Percentiles rank a stretch among this genome's conserved stretches.
Conservation (phyloP, 1,139 yeast genomes). For the Candida pseudoviswanathii region DNA sequence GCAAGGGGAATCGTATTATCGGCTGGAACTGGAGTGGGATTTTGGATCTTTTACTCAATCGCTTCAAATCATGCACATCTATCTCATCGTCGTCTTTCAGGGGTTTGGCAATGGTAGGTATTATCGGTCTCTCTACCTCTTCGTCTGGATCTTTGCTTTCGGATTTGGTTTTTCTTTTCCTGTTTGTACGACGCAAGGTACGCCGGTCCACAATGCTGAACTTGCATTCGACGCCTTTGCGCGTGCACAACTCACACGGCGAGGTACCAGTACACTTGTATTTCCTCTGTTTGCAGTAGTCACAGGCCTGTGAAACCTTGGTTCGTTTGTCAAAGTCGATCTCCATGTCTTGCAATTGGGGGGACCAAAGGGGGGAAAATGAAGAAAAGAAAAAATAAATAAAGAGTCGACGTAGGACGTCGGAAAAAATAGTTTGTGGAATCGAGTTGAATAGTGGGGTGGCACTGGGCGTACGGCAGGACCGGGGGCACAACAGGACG, state of each 20-base stretch:
- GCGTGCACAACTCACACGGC: constrained; percentile 30
- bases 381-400: neutral
- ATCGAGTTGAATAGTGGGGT: no score
- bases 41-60: constrained; percentile 9
- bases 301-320: constrained; percentile 42
- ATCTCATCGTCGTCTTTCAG: constrained; percentile 9
- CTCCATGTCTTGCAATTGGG: constrained; percentile 5
- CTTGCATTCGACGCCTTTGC: constrained; percentile 26
- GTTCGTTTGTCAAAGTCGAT: constrained; percentile 21
- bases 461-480: no score
- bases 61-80: constrained; percentile 13
- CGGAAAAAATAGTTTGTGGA: no score
- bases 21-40: constrained; percentile 16
- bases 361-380: neutral
- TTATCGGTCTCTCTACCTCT: neutral
- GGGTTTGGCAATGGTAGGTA: constrained; percentile 1
- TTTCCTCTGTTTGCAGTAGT: constrained; percentile 39
- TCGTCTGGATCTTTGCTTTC: neutral
- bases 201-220: constrained; percentile 27
- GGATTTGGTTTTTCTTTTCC: constrained; percentile 11
- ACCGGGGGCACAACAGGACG: no score
- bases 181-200: constrained; percentile 17
- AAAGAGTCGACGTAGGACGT: neutral
- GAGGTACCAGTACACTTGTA: constrained; percentile 33
- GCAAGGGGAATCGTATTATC: constrained; percentile 15